Base-by-base conservation (phyloP, 2,329 filamentous ascomycete genomes). In the Nothophoma quercina region DNA sequence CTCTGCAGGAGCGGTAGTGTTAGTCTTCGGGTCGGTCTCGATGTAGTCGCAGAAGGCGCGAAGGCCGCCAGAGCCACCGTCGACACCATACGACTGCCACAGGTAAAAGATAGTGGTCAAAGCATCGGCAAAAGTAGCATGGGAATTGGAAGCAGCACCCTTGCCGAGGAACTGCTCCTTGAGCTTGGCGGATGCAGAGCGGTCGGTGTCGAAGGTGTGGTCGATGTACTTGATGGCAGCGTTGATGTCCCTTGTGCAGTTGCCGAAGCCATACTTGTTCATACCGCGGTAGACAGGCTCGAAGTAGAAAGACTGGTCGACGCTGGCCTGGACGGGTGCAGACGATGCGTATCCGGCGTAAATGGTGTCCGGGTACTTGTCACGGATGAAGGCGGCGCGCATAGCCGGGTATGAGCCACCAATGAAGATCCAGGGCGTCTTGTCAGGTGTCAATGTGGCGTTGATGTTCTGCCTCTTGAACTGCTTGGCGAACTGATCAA, bases 301-400 rank as follows among this genome's bases (percentile, higher is more conserved):
- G 44, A 74, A 83, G 60, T 82, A 83, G 18, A 75, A 66, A n/a
- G 75, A 76, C 76, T 82, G 80, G 51, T 83, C 74, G n/a, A 78
- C 60, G 5, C 66, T 70, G 2, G 80, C 79, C 58, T 84, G 68
- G 0, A 81, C 76, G 0, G 73, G 72, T 0, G 73, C 72, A 4
- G 73, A 74, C 4, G 72, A 72, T 9, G 73, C 71, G 35, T 63
- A 76, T 1, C 63, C 54, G 2, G 73, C 73, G 50, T 65, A 71
- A 18, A 76, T 75, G 7, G 71, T 75, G 4, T 74, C 64, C 0
- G 73, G 74, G 44, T 75, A 75, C 51, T 65, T 64, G 29, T 74
- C 60, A 4, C 74, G 70, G 64, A 76, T 66, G 55, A 74, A 75
- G 2, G 72, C 73, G 4, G 72, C 73, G 13, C 73, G 69, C 67